Conservation (phyloP, 441 rosid species). For the Raphanus hybrid region DNA sequence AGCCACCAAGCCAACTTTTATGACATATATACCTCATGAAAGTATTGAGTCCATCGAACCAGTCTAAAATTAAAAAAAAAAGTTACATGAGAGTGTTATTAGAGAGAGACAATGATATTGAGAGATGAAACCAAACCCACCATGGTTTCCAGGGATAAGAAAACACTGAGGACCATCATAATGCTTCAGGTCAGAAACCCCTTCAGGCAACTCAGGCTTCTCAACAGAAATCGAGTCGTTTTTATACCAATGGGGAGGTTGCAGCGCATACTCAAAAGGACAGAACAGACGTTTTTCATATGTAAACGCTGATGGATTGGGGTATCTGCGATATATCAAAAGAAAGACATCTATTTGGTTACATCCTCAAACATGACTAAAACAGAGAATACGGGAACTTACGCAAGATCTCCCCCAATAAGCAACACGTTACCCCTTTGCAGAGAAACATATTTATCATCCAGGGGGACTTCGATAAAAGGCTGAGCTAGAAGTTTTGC, state of each 20-base stretch:
- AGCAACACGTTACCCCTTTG: slow-evolving; percentile 82
- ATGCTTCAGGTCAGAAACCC: slow-evolving; percentile 68
- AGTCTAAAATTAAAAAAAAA: slow-evolving; percentile 51
- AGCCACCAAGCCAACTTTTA: slow-evolving; percentile 99
- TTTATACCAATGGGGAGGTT: slow-evolving; percentile 92
- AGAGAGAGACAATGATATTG: slow-evolving; percentile 17
- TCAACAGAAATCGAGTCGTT: slow-evolving; percentile 75
- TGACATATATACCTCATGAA: slow-evolving; percentile 99
- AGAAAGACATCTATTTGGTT: slow-evolving; percentile 17
- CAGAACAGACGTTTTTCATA: slow-evolving; percentile 90
- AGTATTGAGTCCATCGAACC: slow-evolving; percentile 99
- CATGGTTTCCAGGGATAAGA: slow-evolving; percentile 98
- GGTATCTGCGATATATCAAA: slow-evolving; percentile 60
- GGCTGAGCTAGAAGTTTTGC: slow-evolving; percentile 96
- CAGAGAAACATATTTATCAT: slow-evolving; percentile 53
- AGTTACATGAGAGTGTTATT: background rate
- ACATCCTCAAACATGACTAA: background rate
- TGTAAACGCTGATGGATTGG: slow-evolving; percentile 89
- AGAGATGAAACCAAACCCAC: slow-evolving; percentile 64
- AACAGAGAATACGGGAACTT: slow-evolving; percentile 50
- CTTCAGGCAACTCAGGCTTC: slow-evolving; percentile 93
- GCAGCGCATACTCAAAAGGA: slow-evolving; percentile 97
- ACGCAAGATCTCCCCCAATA: slow-evolving; percentile 99
- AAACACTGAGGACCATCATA: slow-evolving; percentile 97
- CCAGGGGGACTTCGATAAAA: slow-evolving; percentile 48